phyloP scores from a whole-genome alignment of 805 yeast species.

The Candida andamanensis region DNA sequence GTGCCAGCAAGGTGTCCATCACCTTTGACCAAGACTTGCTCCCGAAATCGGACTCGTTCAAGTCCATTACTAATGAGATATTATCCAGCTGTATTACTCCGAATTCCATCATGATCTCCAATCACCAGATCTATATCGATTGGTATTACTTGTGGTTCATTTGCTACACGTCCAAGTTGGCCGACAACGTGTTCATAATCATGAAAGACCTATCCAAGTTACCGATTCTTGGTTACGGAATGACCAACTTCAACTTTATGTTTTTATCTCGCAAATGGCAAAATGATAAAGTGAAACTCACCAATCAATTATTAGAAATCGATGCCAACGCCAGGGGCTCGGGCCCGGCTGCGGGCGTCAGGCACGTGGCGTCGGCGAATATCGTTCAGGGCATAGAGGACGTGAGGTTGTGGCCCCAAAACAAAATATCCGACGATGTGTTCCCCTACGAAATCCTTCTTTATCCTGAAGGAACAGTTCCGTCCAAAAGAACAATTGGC shows the following conservation, averaged over 20 bases:
- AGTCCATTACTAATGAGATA: conserved; percentile 24
- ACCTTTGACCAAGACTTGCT: conserved; percentile 38
- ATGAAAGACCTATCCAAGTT: conserved; percentile 71
- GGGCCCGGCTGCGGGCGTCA: conserved; percentile 47
- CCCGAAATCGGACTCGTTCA: conserved; percentile 17
- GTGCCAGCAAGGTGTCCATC: conserved; percentile 50
- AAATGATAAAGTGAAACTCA: conserved; percentile 58
- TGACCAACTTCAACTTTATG: conserved; percentile 71
- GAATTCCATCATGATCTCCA: conserved; percentile 67
- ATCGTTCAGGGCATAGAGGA: conserved; percentile 6
- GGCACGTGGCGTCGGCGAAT: conserved; percentile 26
- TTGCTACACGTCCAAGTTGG: conserved; percentile 60
- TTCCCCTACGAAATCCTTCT: conserved; percentile 61
- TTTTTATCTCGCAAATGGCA: conserved; percentile 85
- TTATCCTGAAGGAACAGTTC: conserved; percentile 94
- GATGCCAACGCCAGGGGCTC: conserved; percentile 57
- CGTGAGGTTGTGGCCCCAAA: conserved; percentile 28
- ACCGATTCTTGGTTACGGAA: conserved; percentile 83
- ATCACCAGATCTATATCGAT: conserved; percentile 91
- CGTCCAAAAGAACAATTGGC: conserved; percentile 58
- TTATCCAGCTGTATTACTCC: conserved; percentile 32
- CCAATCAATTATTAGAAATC: conserved; percentile 49
- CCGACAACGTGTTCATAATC: conserved; percentile 64
- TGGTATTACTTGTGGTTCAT: conserved; percentile 92
- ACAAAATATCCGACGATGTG: conserved; percentile 15